Conservation (phyloP, 257 asterid species). For the Solanum gandarillasii region DNA sequence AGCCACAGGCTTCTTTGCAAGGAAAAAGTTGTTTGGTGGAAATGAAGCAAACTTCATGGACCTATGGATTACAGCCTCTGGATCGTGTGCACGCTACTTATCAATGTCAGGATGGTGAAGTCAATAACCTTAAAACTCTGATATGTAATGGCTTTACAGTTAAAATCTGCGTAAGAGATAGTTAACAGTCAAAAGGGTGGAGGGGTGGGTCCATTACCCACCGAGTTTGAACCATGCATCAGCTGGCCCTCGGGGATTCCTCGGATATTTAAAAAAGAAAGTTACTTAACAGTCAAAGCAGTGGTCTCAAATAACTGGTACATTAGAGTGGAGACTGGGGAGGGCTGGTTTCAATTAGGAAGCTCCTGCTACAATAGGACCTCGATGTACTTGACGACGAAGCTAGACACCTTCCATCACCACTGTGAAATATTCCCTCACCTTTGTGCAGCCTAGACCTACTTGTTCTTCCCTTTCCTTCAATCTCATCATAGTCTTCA, state of each 20-base stretch:
- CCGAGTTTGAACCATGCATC: neutral
- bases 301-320: slow-evolving; percentile 28
- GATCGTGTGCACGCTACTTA: neutral
- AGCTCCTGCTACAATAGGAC: slow-evolving; percentile 76
- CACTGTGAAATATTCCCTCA: slow-evolving; percentile 30
- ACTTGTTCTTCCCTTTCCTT: slow-evolving; percentile 44
- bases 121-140: neutral
- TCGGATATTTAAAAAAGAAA: neutral
- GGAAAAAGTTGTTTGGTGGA: neutral
- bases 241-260: neutral
- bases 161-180: neutral
- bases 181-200: neutral
- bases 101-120: neutral
- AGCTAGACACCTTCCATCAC: slow-evolving; percentile 61
- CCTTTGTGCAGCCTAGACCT: slow-evolving; percentile 31
- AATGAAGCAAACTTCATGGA: neutral
- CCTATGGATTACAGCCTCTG: neutral
- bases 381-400: slow-evolving; percentile 90
- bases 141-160: neutral
- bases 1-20: neutral
- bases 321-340: slow-evolving; percentile 54
- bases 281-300: neutral
- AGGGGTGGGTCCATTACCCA: neutral
- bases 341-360: slow-evolving; percentile 59
- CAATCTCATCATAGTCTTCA: slow-evolving; percentile 36